Base-by-base conservation (phyloP, 257 asterid species). In the Datura wrightii region DNA sequence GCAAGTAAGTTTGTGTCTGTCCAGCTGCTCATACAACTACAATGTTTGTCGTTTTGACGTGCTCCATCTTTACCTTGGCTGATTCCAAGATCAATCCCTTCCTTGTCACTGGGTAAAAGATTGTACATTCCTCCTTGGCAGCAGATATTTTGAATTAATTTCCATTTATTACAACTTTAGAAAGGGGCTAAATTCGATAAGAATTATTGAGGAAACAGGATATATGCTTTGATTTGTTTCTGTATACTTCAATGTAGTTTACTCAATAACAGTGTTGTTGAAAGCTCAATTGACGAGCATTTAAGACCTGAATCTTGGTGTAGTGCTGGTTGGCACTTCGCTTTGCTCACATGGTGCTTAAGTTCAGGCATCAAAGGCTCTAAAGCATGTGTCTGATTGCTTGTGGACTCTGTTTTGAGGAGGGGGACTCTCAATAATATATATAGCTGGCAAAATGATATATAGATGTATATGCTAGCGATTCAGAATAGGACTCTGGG, bases 1-100 rank as follows among this genome's bases (percentile, higher is more conserved):
- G 89, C 90, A 80, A 88, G 99, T 96, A 88, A 90, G 95, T 90
- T 53, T 67, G 54, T 58, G 39, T 41, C 42, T 79, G 36, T 56
- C 53, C 13, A 76, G 82, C 46, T 76, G 24, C 63, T 52, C 31
- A 74, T 74, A 48, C 24, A 48, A 48, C 59, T 74, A 74, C 3
- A 24, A 11, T 48, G 24, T 48, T 74, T 74, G 59, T 48, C 80
- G 19, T 42, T 46, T 74, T 76, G 62, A 36, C 46, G 24, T 4
- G 44, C 58, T 76, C 62, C 46, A 11, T 13, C n/a, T 24, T 72
- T 19, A n/a, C 58, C 37, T 19, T 46, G 80, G 41, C 79, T 10
- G 10, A 72, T 74, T 11, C 44, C 44, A 19, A 24, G 42, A 19
- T 74, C 81, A 74, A 24, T 44, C 42, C 60, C 44, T 74, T 48